These are phyloP conservation scores for Trichocladium uniseriatum DNA, from an alignment of 495 filamentous ascomycete genomes.

Conservation along the genomic window DNA sequence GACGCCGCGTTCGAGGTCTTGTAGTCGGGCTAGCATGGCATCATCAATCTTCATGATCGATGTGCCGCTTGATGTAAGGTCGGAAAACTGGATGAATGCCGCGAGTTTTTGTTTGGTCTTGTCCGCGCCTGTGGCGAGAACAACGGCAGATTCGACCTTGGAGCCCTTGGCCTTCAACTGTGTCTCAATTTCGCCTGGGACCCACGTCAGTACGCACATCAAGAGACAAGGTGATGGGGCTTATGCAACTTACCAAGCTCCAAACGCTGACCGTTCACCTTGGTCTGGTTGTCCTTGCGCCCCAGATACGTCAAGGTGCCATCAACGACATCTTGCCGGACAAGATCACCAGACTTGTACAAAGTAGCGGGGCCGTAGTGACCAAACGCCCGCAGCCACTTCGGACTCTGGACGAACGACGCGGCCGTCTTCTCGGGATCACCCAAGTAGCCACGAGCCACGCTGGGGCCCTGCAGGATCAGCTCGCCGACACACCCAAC, in stretches of 20 bases:
- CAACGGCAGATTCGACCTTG: neutral
- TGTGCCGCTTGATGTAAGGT: neutral
- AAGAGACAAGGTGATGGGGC: no score
- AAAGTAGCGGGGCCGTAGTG: slow-evolving; percentile 8
- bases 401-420: slow-evolving; percentile 25
- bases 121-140: no score
- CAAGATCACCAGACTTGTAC: slow-evolving; percentile 48
- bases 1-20: no score
- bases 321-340: slow-evolving; percentile 36
- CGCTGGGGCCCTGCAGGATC: slow-evolving; percentile 32
- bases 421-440: slow-evolving; percentile 27
- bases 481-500: slow-evolving; percentile 41
- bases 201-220: no score
- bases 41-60: neutral
- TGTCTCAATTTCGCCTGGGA: slow-evolving; percentile 6
- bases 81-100: no score
- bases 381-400: slow-evolving; percentile 29
- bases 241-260: slow-evolving; percentile 35
- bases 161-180: slow-evolving; percentile 3
- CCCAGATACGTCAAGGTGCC: slow-evolving; percentile 23
- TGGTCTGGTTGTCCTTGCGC: slow-evolving; percentile 36
- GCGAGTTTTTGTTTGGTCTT: no score
- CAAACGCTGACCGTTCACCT: slow-evolving; percentile 32
- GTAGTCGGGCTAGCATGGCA: neutral
- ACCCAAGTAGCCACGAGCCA: slow-evolving; percentile 38